These are phyloP conservation scores for Vanderwaltozyma polyspora DNA, from an alignment of 805 yeast species.

Conservation along the genomic window DNA sequence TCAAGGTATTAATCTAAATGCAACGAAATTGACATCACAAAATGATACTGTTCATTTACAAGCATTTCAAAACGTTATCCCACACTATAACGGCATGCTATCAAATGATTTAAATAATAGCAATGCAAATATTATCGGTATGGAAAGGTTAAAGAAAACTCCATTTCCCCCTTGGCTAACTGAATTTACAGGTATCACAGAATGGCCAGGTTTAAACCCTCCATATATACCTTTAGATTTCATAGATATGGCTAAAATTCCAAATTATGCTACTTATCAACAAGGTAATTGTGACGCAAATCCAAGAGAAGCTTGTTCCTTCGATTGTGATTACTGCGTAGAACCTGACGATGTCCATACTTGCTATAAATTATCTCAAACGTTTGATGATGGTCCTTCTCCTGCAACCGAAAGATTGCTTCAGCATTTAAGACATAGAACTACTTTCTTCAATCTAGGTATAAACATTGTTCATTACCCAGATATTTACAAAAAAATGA, in stretches of 20 bases:
- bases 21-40: too few relatives aligned
- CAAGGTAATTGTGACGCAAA: slow-evolving; percentile 50
- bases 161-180: slow-evolving; percentile 76
- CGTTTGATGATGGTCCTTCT: slow-evolving; percentile 94
- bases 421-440: slow-evolving; percentile 37
- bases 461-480: slow-evolving; percentile 70
- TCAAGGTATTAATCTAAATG: too few relatives aligned
- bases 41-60: too few relatives aligned
- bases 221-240: slow-evolving; percentile 78
- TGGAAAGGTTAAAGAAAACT: slow-evolving; percentile 11
- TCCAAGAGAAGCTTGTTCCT: slow-evolving; percentile 53
- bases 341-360: slow-evolving; percentile 65
- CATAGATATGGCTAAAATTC: slow-evolving; percentile 45
- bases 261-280: slow-evolving; percentile 36
- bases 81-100: too few relatives aligned
- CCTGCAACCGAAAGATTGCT: slow-evolving; percentile 54
- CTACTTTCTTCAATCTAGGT: slow-evolving; percentile 84
- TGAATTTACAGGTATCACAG: slow-evolving; percentile 56
- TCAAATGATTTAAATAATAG: too few relatives aligned
- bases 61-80: too few relatives aligned
- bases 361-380: slow-evolving; percentile 67
- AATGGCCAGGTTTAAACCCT: slow-evolving; percentile 83
- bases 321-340: slow-evolving; percentile 76
- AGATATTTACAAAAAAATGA: slow-evolving; percentile 49
- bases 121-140: too few relatives aligned